Conservation (phyloP, 2,329 filamentous ascomycete genomes). For the Teratosphaeria nubilosa region DNA sequence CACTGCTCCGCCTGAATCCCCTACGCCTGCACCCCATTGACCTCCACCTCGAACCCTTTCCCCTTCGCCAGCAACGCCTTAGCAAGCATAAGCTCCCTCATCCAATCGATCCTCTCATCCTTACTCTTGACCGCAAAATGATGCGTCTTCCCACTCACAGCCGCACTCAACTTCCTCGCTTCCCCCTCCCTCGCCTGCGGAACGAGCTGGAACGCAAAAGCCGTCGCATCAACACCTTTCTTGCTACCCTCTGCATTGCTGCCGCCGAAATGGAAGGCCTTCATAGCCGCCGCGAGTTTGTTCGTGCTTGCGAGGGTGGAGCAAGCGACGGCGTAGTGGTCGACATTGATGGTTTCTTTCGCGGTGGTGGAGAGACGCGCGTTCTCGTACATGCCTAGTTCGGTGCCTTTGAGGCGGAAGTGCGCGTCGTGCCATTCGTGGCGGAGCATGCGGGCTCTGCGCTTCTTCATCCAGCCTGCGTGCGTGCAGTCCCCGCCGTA, state of each 20-base stretch:
- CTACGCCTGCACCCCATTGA: conserved; percentile 49
- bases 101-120: conserved; percentile 94
- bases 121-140: conserved; percentile 83
- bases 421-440: conserved; percentile 92
- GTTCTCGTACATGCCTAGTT: conserved; percentile 56
- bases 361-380: conserved; percentile 48
- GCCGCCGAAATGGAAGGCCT: conserved; percentile 55
- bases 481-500: conserved; percentile 38
- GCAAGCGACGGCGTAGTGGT: conserved; percentile 81
- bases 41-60: conserved; percentile 70
- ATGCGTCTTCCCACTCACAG: conserved; percentile 60
- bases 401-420: conserved; percentile 62
- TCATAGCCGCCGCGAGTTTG: conserved; percentile 82
- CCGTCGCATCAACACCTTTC: conserved; percentile 37
- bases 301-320: conserved; percentile 62
- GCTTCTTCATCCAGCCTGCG: conserved; percentile 90
- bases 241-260: conserved; percentile 41
- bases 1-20: neutral
- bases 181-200: conserved; percentile 47
- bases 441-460: conserved; percentile 76
- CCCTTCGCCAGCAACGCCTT: conserved; percentile 78
- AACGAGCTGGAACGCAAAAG: conserved; percentile 78
- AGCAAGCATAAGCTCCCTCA: conserved; percentile 84
- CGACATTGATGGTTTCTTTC: conserved; percentile 73
- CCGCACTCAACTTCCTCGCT: conserved; percentile 16